Evolutionary conservation across 345 rosid genomes (phyloP), one percentile per base, ranked within the genome.

Genomic region (Salix arbutifolia): DNA sequence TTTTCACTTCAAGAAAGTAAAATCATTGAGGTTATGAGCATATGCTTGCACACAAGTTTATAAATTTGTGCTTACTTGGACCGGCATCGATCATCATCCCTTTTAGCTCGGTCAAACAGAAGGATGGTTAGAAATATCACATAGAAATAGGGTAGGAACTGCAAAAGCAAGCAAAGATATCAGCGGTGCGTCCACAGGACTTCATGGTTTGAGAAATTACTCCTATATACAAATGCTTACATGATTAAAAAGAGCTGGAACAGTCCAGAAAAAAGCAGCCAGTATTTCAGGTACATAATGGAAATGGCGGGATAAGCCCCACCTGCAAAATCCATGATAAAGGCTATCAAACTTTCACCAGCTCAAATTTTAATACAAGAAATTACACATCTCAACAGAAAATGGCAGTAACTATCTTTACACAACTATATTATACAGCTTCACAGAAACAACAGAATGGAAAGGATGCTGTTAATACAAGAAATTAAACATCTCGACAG

Each of bases 281-380:
- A 76, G 77, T 85, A 96, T 93, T 88, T 96, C 97, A 7, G 99
- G 98, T 66, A 91, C 99, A 60, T 96, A 92, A 85, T 93, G 98
- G 83, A 96, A 96, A 85, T 96, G 99, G 40, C 97, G 99, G 71
- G 98, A 58, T 76, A 93, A 80, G 77, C 97, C 93, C 98, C 99
- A 96, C 99, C 99, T 96, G 83, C 71, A 82, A 28, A 77, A 46
- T 38, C 44, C 70, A 70, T 17, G 50, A 56, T 58, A 28, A 31
- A 79, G 56, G 74, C 11, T n/a, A 66, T 65, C 19, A 53, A 46
- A 13, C 11, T 53, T 21, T 37, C 16, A 71, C 78, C 44, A 71
- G 72, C 69, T 74, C 73, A 65, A 44, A 46, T 21, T 21, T 26
- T 65, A 42, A 44, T 14, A 50, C 23, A 28, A 61, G 40, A 46